Percentiles rank a stretch among this genome's conserved stretches.
Evolutionary conservation across 305 asterid genomes (phyloP).

Genomic region (Petunia hybrid): DNA sequence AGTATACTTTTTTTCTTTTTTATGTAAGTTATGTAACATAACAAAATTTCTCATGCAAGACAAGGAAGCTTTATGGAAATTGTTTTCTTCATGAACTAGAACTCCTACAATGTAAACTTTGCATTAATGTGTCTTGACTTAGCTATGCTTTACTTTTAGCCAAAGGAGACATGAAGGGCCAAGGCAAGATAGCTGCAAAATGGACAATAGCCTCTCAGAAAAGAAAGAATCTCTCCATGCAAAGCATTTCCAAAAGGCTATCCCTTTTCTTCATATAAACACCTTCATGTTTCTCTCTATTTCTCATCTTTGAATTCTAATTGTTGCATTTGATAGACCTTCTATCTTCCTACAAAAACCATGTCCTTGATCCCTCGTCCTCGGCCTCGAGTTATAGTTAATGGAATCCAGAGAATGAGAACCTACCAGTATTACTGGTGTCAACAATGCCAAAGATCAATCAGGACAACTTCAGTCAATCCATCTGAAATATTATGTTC

Average conservation of each 20-base stretch:
- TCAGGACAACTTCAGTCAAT: slow-evolving; percentile 69
- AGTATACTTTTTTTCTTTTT: too few relatives aligned
- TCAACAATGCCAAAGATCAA: slow-evolving; percentile 63
- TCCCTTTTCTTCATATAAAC: slow-evolving; percentile 45
- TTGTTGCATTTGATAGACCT: not conserved
- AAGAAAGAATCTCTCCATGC: slow-evolving; percentile 43
- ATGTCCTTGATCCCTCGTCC: slow-evolving; percentile 60
- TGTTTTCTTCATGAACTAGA: slow-evolving; percentile 16
- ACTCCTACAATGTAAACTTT: not conserved
- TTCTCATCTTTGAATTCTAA: slow-evolving; percentile 20
- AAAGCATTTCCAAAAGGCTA: slow-evolving; percentile 50
- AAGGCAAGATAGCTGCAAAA: slow-evolving; percentile 43
- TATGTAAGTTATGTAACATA: too few relatives aligned
- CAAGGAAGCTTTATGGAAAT: not conserved
- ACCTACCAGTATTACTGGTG: slow-evolving; percentile 90
- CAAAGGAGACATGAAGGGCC: slow-evolving; percentile 35
- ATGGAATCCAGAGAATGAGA: slow-evolving; percentile 63
- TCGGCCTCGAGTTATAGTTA: slow-evolving; percentile 45
- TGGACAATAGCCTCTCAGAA: slow-evolving; percentile 1
- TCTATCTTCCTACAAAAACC: not conserved
- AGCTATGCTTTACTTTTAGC: slow-evolving; percentile 64
- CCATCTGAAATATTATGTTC: slow-evolving; percentile 73
- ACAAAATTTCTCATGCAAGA: too few relatives aligned
- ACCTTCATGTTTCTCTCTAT: not conserved
- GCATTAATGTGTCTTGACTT: not conserved